phyloP scores from a whole-genome alignment of 768 basidiomycete genomes.

The Amylocystis lapponica region DNA sequence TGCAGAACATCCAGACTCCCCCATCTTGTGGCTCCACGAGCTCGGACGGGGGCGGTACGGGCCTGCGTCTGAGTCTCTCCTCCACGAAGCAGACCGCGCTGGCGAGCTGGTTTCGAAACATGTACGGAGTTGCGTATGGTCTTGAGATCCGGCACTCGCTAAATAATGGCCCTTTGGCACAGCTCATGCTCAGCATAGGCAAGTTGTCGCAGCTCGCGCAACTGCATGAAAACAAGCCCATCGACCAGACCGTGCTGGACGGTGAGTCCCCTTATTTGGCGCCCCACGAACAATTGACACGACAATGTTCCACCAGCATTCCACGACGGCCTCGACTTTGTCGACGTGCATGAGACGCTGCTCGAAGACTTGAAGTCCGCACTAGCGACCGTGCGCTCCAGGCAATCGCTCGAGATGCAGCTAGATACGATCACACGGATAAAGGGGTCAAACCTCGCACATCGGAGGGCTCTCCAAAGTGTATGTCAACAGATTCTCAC shows the following conservation, averaged over 20 bases:
- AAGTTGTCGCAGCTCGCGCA: conserved; percentile 78
- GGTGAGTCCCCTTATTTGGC: conserved; percentile 32
- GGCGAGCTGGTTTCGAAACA: conserved; percentile 66
- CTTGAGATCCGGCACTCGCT: background rate
- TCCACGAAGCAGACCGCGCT: conserved; percentile 53
- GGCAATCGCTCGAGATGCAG: conserved; percentile 62
- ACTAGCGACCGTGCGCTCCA: conserved; percentile 43
- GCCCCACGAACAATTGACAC: background rate
- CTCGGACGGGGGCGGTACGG: conserved; percentile 63
- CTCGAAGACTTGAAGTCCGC: conserved; percentile 52
- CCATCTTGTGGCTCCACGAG: conserved; percentile 86
- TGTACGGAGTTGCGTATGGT: conserved; percentile 43
- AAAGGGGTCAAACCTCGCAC: conserved; percentile 41
- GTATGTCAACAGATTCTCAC: conserved; percentile 27
- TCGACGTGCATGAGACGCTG: conserved; percentile 76
- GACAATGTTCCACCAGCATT: conserved; percentile 45
- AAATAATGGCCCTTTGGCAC: conserved; percentile 5
- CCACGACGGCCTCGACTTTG: conserved; percentile 83
- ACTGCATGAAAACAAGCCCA: conserved; percentile 37
- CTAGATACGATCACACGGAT: conserved; percentile 54
- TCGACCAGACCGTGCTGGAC: conserved; percentile 50
- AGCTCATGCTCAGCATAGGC: conserved; percentile 90
- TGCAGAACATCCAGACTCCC: conserved; percentile 45
- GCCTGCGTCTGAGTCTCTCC: conserved; percentile 57
- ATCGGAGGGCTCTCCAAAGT: conserved; percentile 45